A percentile compares a stretch with the other conserved stretches of the same genome.
phyloP scores from a whole-genome alignment of 169 alveolate genomes.

The Plasmodium falciparum region DNA sequence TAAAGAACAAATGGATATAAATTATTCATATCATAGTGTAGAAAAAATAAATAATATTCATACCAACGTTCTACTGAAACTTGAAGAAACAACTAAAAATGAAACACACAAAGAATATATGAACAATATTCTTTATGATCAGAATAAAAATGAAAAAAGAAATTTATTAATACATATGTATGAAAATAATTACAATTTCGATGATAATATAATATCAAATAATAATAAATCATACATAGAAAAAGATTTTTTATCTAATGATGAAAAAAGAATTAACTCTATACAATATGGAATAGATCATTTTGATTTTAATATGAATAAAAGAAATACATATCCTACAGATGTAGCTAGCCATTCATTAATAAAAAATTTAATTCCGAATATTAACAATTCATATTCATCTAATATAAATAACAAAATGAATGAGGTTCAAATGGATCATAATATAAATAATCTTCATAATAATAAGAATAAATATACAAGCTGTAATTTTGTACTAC shows the following conservation, averaged over 20 bases:
- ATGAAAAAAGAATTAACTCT: constrained; percentile 20
- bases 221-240: background rate
- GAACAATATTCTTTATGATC: background rate
- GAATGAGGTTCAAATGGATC: too few relatives aligned
- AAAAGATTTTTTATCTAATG: background rate
- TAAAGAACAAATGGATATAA: constrained; percentile 9
- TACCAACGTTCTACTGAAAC: background rate
- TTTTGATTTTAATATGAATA: background rate
- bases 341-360: background rate
- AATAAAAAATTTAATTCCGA: too few relatives aligned
- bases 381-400: too few relatives aligned
- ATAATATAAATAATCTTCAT: too few relatives aligned
- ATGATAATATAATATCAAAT: background rate
- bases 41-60: constrained; percentile 20
- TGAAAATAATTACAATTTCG: constrained; percentile 25
- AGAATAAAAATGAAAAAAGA: background rate
- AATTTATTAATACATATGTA: constrained; percentile 35
- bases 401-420: too few relatives aligned
- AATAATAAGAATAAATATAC: too few relatives aligned
- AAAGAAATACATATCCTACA: background rate
- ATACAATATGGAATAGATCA: background rate
- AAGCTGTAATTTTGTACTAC: too few relatives aligned
- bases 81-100: constrained; percentile 4
- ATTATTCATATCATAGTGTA: background rate
- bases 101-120: background rate